Percentiles rank a stretch among this genome's conserved stretches.
These are phyloP conservation scores for Pythium phragmitis DNA, from an alignment of 352 stramenopile species.

Conservation along the genomic window DNA sequence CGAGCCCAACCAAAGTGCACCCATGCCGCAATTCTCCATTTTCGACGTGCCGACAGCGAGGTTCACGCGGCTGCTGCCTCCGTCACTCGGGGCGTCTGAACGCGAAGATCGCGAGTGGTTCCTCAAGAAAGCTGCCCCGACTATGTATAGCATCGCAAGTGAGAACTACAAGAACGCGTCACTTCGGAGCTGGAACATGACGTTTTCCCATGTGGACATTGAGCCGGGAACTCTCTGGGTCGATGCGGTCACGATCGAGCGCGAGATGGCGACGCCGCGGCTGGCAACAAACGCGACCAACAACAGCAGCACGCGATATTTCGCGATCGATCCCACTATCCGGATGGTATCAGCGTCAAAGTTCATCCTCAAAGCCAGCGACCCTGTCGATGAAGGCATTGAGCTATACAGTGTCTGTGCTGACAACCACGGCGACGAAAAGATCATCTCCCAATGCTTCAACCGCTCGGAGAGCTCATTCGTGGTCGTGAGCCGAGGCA, in stretches of 20 bases:
- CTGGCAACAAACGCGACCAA: not conserved
- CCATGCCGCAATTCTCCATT: too few species aligned
- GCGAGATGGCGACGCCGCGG: not conserved
- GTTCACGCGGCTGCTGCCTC: not conserved
- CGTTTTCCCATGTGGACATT: not conserved
- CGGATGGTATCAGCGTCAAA: too few species aligned
- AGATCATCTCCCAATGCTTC: not conserved
- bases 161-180: not conserved
- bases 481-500: not conserved
- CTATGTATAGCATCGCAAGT: not conserved
- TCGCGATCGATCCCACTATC: not conserved
- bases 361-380: too few species aligned
- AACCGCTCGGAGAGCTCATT: not conserved
- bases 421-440: not conserved
- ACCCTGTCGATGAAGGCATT: not conserved
- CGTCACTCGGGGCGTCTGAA: not conserved
- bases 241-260: slow-evolving; percentile 7
- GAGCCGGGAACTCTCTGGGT: not conserved
- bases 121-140: not conserved
- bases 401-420: not conserved
- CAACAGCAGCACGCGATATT: not conserved
- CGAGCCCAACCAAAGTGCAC: too few species aligned
- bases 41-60: not conserved
- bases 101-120: not conserved
- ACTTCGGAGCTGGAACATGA: not conserved